These are phyloP conservation scores for Penicillium ochrochloron DNA, from an alignment of 495 filamentous ascomycete genomes.

Conservation along the genomic window DNA sequence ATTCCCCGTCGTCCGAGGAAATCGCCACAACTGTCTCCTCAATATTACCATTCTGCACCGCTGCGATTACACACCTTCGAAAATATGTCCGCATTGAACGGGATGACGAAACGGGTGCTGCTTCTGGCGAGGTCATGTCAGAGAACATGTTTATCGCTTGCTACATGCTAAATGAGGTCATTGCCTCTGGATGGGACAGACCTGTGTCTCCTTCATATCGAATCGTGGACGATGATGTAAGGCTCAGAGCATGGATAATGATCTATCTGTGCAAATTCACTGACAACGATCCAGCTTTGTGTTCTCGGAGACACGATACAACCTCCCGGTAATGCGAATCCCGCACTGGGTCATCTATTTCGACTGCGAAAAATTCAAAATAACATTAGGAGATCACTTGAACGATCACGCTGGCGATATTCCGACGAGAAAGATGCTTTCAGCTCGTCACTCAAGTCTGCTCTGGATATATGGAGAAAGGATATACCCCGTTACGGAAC, in stretches of 20 bases:
- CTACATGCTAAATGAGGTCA: slow-evolving; percentile 43
- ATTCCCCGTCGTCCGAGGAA: slow-evolving; percentile 41
- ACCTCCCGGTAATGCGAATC: slow-evolving; percentile 26
- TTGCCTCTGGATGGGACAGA: slow-evolving; percentile 40
- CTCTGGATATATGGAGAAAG: slow-evolving; percentile 35
- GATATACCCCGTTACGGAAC: slow-evolving; percentile 40
- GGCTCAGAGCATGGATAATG: neutral
- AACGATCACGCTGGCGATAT: slow-evolving; percentile 19
- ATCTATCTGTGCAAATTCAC: neutral
- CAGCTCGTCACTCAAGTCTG: slow-evolving; percentile 31
- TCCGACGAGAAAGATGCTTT: slow-evolving; percentile 20
- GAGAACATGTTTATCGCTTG: slow-evolving; percentile 43
- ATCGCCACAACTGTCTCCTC: slow-evolving; percentile 37
- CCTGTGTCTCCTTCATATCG: slow-evolving; percentile 36
- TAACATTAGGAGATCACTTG: slow-evolving; percentile 35
- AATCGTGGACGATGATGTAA: slow-evolving; percentile 40
- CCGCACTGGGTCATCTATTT: slow-evolving; percentile 36
- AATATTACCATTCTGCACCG: slow-evolving; percentile 39
- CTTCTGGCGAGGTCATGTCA: slow-evolving; percentile 25
- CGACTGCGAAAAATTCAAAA: slow-evolving; percentile 40
- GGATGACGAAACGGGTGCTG: slow-evolving; percentile 16
- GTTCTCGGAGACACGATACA: slow-evolving; percentile 35
- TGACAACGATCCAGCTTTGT: slow-evolving; percentile 28
- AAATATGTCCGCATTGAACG: slow-evolving; percentile 24
- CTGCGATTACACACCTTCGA: slow-evolving; percentile 36